Conservation (phyloP, 805 yeast species). For the Suhomyces sp. region DNA sequence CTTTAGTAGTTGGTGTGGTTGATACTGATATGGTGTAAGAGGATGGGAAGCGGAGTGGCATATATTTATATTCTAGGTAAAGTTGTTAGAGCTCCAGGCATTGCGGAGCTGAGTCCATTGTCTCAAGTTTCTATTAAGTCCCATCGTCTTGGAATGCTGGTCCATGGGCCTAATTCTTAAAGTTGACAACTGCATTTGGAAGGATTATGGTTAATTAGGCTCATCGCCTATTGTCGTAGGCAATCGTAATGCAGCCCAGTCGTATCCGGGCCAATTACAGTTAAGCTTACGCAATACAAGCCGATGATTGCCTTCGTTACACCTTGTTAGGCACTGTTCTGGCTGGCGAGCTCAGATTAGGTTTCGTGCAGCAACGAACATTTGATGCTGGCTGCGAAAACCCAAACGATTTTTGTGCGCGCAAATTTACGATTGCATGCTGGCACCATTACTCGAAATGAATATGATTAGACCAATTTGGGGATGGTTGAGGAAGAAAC, state of each 20-base stretch:
- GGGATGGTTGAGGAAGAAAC: background rate
- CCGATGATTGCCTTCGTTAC: background rate
- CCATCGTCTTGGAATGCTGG: background rate
- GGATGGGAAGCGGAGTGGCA: background rate
- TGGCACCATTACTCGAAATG: background rate
- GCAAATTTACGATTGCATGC: background rate
- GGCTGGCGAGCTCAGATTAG: background rate
- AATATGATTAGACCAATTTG: background rate
- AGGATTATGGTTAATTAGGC: background rate
- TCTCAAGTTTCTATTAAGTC: background rate
- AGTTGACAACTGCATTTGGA: background rate
- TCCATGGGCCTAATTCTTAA: background rate
- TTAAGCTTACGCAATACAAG: background rate
- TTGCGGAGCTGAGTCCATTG: background rate
- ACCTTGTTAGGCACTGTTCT: background rate
- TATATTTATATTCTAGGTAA: background rate
- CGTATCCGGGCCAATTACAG: background rate
- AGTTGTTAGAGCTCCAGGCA: background rate
- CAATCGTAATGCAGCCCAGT: background rate
- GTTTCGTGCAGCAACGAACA: background rate
- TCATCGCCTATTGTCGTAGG: background rate
- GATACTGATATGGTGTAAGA: background rate
- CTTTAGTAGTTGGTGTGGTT: constrained; percentile 1
- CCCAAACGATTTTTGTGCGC: constrained; percentile 3
- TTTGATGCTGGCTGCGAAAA: constrained; percentile 12